Evolutionary conservation across 768 basidiomycete species (phyloP).

Genomic region (Lanmaoa rubissima): DNA sequence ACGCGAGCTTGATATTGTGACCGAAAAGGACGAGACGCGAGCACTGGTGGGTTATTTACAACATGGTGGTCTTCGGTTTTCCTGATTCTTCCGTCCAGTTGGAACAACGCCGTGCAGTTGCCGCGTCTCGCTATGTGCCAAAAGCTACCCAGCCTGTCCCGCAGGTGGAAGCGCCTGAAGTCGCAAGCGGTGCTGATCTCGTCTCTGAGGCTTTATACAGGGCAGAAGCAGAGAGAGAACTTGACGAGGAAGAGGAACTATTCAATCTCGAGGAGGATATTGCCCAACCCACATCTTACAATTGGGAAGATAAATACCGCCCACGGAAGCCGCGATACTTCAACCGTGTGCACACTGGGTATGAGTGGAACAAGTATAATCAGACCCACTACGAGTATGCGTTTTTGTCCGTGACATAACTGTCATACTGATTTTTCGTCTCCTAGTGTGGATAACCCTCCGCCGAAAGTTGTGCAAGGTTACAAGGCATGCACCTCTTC

Average conservation of each 20-base stretch:
- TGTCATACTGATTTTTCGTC: constrained; percentile 13
- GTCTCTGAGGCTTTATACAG: constrained; percentile 89
- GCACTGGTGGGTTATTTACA: constrained; percentile 50
- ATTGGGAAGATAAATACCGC: constrained; percentile 98
- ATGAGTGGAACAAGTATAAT: constrained; percentile 99
- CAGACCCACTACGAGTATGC: constrained; percentile 97
- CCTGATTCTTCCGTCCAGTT: constrained; percentile 39
- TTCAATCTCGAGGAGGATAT: constrained; percentile 94
- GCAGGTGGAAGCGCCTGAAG: constrained; percentile 56
- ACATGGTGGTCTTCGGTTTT: not conserved
- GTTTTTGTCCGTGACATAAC: not conserved
- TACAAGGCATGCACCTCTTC: constrained; percentile 66
- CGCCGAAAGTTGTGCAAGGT: constrained; percentile 98
- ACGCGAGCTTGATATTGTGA: constrained; percentile 74
- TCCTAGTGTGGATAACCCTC: constrained; percentile 91
- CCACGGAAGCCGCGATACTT: constrained; percentile 98
- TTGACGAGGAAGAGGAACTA: constrained; percentile 94
- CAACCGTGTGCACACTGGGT: constrained; percentile 98
- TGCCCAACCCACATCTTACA: constrained; percentile 78
- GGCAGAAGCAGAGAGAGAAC: constrained; percentile 86
- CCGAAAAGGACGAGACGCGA: constrained; percentile 61
- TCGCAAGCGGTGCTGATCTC: constrained; percentile 64
- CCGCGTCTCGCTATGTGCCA: constrained; percentile 84
- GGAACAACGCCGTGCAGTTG: constrained; percentile 74
- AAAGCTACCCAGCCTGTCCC: constrained; percentile 63